Conservation (phyloP, 2,329 filamentous ascomycete genomes). For the Xylaria arbuscula region DNA sequence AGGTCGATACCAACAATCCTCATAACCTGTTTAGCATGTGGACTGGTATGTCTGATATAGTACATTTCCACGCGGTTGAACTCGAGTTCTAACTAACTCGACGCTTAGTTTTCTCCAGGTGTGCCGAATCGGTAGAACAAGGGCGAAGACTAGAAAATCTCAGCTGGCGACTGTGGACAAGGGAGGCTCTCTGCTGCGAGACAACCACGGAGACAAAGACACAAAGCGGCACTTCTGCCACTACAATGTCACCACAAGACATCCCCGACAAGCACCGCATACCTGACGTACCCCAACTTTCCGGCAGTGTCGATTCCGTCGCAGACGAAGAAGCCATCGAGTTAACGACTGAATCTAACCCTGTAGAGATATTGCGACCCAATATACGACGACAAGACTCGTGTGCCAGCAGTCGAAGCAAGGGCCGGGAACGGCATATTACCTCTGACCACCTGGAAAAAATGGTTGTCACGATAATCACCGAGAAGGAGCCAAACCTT, state of each 20-base stretch:
- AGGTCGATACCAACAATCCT: conserved; percentile 91
- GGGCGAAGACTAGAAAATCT: conserved; percentile 93
- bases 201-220: conserved; percentile 65
- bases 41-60: conserved; percentile 76
- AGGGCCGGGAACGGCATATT: conserved; percentile 85
- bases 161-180: conserved; percentile 94
- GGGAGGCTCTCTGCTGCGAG: conserved; percentile 90
- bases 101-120: conserved; percentile 85
- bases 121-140: conserved; percentile 92
- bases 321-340: conserved; percentile 75
- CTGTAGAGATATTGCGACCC: conserved; percentile 71
- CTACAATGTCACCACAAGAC: conserved; percentile 60
- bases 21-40: conserved; percentile 97
- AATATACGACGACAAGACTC: conserved; percentile 78
- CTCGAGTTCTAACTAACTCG: conserved; percentile 49
- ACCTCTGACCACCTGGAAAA: conserved; percentile 93
- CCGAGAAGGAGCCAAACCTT: conserved; percentile 78
- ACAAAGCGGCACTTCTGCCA: conserved; percentile 49
- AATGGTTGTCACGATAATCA: conserved; percentile 93
- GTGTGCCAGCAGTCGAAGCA: conserved; percentile 74
- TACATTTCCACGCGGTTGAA: not conserved
- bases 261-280: conserved; percentile 59
- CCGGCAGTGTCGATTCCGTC: conserved; percentile 80
- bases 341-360: conserved; percentile 64
- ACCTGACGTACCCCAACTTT: conserved; percentile 75